Base-by-base conservation (phyloP, 2,329 filamentous ascomycete genomes). In the Stemphylium beticola region DNA sequence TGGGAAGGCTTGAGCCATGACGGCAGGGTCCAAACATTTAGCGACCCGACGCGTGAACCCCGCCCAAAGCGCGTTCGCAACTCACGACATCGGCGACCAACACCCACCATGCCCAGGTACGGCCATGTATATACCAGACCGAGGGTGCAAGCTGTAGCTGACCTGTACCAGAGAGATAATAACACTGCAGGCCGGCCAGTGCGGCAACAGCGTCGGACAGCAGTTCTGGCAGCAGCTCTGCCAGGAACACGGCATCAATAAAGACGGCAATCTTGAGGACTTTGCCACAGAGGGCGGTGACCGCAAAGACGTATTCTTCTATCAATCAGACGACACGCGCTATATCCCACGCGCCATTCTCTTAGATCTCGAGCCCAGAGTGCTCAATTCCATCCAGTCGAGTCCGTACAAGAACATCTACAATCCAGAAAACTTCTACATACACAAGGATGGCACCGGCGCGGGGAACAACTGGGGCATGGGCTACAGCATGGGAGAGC, bases 171-270 rank as follows among this genome's bases (percentile, higher is more conserved):
- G 95, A 79, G 95, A 99, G 85, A 99, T 99, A 72, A 99, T 99
- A 78, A 99, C 96, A 60, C 90, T 99, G 70, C 95, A 99, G 81
- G 93, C 96, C 64, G 95, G 95, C 85, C 95, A 98, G 80, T 98
- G 95, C 84, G 95, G 93, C 85, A 98, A 98, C 81, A 97, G 93
- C 86, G 93, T 98, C 76, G 95, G 95, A 56, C 93, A 91, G 72
- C 92, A 98, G 75, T 99, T 99, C 80, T 99, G 95, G 95, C 93
- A 98, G 77, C 95, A 98, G 79, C 86, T 98, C 57, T 99, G 95
- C 77, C 90, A 93, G 75, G 95, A 99, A 79, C 95, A 99, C 75
- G 95, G 96, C 59, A 99, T 99, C 80, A 96, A 90, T 71, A 92
- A 95, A 74, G 92, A 98, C 78, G 95, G 95, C 54, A 98, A 98